Conservation (phyloP, 305 asterid genomes). For the Lippia alba region DNA sequence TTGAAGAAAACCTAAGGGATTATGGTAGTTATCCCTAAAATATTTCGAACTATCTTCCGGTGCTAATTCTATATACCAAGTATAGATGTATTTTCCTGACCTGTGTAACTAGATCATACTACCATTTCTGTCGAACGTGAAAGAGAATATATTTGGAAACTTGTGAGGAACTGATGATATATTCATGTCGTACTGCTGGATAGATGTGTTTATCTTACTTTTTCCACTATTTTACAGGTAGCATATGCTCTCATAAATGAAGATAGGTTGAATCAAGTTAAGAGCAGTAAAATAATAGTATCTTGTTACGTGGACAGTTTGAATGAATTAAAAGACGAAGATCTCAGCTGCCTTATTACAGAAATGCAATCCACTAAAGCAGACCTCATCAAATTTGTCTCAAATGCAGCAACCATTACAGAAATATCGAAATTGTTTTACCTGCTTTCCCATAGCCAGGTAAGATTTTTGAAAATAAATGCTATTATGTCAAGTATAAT, state of each 20-base stretch:
- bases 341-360: constrained; percentile 45
- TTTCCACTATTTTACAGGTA: constrained; percentile 36
- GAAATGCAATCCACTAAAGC: constrained; percentile 56
- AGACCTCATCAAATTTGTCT: constrained; percentile 58
- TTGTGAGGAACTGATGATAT: too few species aligned
- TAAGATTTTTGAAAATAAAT: constrained; percentile 12
- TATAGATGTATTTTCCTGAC: too few species aligned
- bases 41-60: too few species aligned
- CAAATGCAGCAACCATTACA: constrained; percentile 52
- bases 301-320: constrained; percentile 48
- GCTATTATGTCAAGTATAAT: neutral
- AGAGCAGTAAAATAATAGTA: constrained; percentile 54
- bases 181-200: too few species aligned
- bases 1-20: too few species aligned
- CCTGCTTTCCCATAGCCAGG: constrained; percentile 63
- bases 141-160: too few species aligned
- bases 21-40: too few species aligned
- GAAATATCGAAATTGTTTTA: constrained; percentile 46
- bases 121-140: too few species aligned
- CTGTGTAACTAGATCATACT: too few species aligned
- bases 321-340: constrained; percentile 44
- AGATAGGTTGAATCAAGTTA: constrained; percentile 35
- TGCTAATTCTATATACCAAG: too few species aligned
- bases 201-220: too few species aligned
- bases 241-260: constrained; percentile 46